Base-by-base conservation (phyloP, 441 rosid genomes). In the Mallotus japonicus region DNA sequence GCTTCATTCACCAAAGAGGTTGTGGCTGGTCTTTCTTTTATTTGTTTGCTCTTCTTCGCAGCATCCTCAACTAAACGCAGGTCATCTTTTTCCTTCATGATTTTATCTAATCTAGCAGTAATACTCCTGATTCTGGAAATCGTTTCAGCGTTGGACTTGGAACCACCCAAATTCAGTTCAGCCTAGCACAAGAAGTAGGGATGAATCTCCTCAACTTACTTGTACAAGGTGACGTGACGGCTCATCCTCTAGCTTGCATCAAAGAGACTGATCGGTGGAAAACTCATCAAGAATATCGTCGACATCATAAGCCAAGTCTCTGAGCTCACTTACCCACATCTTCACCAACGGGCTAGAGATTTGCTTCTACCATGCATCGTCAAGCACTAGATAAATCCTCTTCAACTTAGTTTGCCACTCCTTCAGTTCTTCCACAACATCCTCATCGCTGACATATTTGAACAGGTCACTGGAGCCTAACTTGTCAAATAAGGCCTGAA, bases 361-460 rank as follows among this genome's bases (percentile, higher is more conserved):
- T 28, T 28, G 32, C 32, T 28, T 28, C 32, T 28, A 1, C 32
- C 2, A 1, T 28, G 32, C 32, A 28, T 28, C 32, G 1, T 28
- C 32, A 28, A 28, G 32, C 2, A 28, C 32, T 28, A 28, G 32
- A 2, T 2, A 8, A 15, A 77, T 47, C 32, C 50, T 77, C 51
- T 51, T 44, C 66, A 20, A 44, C 65, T 57, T 15, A 11, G 3
- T 22, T 44, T 9, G 12, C 76, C 77, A 73, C 57, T 65, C 42
- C 20, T 42, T 42, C 49, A 81, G 46, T 47, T 75, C 58, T 54
- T 65, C 28, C 11, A 15, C 15, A 50, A 75, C 34, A 19, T 61
- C n/a, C 14, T 20, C 72, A 16, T 66, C 70, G 9, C 67, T 54
- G 9, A 28, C 72, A 57, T 58, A 72, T 24, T 63, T 28, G 32